Evolutionary conservation across 2,329 filamentous ascomycete genomes (phyloP).

Genomic region (Metarhizium guizhouense): DNA sequence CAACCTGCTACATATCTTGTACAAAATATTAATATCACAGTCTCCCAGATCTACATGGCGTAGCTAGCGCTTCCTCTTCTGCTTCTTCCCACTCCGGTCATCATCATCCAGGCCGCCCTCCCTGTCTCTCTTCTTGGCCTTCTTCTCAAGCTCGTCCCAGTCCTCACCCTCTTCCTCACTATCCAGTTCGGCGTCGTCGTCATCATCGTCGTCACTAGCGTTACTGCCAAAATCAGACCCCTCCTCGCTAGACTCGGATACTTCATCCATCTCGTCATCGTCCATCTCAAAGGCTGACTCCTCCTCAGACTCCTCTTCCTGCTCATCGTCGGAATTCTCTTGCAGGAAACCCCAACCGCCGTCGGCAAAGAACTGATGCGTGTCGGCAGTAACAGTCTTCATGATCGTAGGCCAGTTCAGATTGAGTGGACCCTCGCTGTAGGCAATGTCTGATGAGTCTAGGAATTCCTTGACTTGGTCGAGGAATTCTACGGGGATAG

Average conservation of each 20-base stretch:
- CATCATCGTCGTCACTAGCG: constrained; percentile 73
- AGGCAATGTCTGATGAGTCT: constrained; percentile 90
- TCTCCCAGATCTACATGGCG: not conserved
- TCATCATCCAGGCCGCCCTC: constrained; percentile 46
- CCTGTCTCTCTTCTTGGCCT: constrained; percentile 77
- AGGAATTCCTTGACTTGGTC: constrained; percentile 97
- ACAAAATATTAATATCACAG: not conserved
- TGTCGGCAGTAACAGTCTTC: constrained; percentile 94
- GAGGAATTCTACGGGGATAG: constrained; percentile 89
- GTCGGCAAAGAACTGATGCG: constrained; percentile 89
- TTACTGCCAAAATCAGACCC: constrained; percentile 93
- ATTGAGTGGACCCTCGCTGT: constrained; percentile 89
- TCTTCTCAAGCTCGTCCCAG: constrained; percentile 91
- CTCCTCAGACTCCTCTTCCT: constrained; percentile 71
- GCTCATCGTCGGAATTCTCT: constrained; percentile 80
- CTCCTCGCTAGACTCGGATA: constrained; percentile 66
- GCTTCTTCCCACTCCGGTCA: constrained; percentile 60
- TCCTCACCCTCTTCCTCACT: constrained; percentile 75
- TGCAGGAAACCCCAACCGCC: constrained; percentile 93
- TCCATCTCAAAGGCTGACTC: constrained; percentile 89
- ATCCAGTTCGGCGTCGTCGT: constrained; percentile 48
- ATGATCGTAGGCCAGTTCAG: constrained; percentile 99
- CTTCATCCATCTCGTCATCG: constrained; percentile 78
- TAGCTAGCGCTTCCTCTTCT: constrained; percentile 27
- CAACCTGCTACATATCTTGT: not conserved